These are phyloP conservation scores for Lizonia empirigonia DNA, from an alignment of 2,329 filamentous ascomycete species.

Conservation along the genomic window DNA sequence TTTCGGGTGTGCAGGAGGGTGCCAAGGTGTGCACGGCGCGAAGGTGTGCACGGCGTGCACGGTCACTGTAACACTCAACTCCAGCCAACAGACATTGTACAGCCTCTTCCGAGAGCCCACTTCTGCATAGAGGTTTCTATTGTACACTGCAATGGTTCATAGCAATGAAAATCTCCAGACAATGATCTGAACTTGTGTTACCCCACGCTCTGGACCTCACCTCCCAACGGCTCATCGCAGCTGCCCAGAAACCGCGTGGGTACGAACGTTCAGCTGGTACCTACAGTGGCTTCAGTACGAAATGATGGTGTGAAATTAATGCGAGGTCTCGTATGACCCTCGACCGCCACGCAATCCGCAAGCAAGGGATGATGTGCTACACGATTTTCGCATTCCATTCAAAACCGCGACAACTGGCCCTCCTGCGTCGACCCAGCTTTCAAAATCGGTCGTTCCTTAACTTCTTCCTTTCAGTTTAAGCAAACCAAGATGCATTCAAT, in stretches of 20 bases:
- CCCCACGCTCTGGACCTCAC: neutral
- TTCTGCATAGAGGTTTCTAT: too few relatives aligned
- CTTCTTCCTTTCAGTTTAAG: neutral
- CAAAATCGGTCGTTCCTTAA: slow-evolving; percentile 2
- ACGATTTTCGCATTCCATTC: slow-evolving; percentile 6
- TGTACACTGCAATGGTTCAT: neutral
- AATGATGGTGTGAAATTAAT: slow-evolving; percentile 1
- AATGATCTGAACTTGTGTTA: neutral
- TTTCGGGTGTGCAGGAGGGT: too few relatives aligned
- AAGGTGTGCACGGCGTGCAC: too few relatives aligned
- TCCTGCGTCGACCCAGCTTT: neutral
- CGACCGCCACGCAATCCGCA: slow-evolving; percentile 1
- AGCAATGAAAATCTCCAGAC: neutral
- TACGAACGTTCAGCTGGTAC: neutral
- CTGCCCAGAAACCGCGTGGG: too few relatives aligned
- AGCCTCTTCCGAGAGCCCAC: too few relatives aligned
- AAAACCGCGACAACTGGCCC: slow-evolving; percentile 14
- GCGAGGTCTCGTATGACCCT: slow-evolving; percentile 6
- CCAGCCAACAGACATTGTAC: too few relatives aligned
- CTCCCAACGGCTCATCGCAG: neutral
- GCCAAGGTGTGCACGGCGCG: too few relatives aligned
- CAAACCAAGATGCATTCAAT: slow-evolving; percentile 7
- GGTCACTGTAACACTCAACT: too few relatives aligned
- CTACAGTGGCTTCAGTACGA: neutral
- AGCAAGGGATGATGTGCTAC: slow-evolving; percentile 11